Evolutionary conservation across 2,329 filamentous ascomycete genomes (phyloP), one percentile per base, ranked within the genome.

Genomic region (Aspergillus quadricinctus): DNA sequence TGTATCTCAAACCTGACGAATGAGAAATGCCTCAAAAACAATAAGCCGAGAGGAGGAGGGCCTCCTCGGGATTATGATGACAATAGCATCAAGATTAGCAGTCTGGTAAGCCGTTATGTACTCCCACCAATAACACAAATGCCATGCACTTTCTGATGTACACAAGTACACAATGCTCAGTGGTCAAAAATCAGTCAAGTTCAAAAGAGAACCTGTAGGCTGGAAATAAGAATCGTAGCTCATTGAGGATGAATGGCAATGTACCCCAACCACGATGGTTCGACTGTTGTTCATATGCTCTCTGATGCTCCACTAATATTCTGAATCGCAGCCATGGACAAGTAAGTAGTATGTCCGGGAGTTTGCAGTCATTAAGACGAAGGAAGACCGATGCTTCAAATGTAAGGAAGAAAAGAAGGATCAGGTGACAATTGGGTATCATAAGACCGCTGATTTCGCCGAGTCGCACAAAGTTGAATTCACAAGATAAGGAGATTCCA

Each of bases 391-490:
- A 14, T 55, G 49, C 11, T 55, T 27, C 53, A 46, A 40, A 35
- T 51, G 52, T 50, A 56, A 61, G 55, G 49, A 41, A 63, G 63
- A 58, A 66, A 64, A 55, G 52, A 64, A 66, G 61, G 59, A 64
- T 62, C 57, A 66, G 66, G 66, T 63, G 63, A 69, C 64, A 67
- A 67, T 59, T 70, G 71, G 71, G 70, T 73, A 73, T 73, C 71
- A 73, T 72, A 73, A 72, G 61, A 68, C 62, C 66, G 64, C 64
- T 67, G 64, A 64, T 66, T 67, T 69, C 57, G 66, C 60, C 63
- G 64, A 62, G 60, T 64, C 61, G 64, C 63, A 56, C 62, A 66
- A 55, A 55, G 64, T 67, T 65, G 61, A 63, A 7, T 46, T 46
- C 43, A 66, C 58, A 61, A 61, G 57, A 63, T 52, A 63, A 63